Percentiles rank a stretch among this genome's conserved stretches.
Evolutionary conservation across 2,329 filamentous ascomycete genomes (phyloP).

Genomic region (Diaporthe destruens): DNA sequence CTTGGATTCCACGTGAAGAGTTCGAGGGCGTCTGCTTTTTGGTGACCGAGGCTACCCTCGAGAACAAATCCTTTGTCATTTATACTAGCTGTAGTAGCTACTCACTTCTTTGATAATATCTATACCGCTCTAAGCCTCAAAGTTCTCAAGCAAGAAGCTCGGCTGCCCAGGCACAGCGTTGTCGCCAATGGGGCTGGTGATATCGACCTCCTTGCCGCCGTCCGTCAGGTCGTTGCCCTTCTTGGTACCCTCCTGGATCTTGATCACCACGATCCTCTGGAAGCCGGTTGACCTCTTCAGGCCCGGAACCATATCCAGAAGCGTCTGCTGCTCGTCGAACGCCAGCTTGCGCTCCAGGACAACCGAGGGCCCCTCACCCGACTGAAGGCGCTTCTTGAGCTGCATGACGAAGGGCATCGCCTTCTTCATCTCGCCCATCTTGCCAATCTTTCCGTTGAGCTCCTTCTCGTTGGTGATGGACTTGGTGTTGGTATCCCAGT

Average conservation of each 20-base stretch:
- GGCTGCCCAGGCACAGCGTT: slow-evolving; percentile 85
- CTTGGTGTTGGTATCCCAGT: slow-evolving; percentile 73
- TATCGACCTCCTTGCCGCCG: slow-evolving; percentile 66
- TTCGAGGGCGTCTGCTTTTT: no score
- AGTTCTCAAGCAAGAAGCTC: slow-evolving; percentile 87
- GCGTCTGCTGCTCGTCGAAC: slow-evolving; percentile 85
- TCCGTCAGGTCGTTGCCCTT: slow-evolving; percentile 68
- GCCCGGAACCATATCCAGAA: slow-evolving; percentile 82
- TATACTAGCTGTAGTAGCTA: background rate
- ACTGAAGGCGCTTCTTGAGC: slow-evolving; percentile 85
- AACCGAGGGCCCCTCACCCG: slow-evolving; percentile 72
- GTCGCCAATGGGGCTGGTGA: slow-evolving; percentile 72
- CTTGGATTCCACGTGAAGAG: background rate
- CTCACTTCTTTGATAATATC: slow-evolving; percentile 5
- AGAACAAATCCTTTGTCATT: background rate
- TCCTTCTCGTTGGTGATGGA: slow-evolving; percentile 80
- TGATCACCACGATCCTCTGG: slow-evolving; percentile 73
- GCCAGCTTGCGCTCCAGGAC: slow-evolving; percentile 87
- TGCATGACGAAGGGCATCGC: slow-evolving; percentile 96
- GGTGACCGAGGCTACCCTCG: no score
- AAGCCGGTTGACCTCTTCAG: slow-evolving; percentile 81
- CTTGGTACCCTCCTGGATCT: slow-evolving; percentile 78
- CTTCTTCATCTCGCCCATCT: slow-evolving; percentile 93
- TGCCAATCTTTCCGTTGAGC: slow-evolving; percentile 81
- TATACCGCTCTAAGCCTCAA: slow-evolving; percentile 57